phyloP scores from a whole-genome alignment of 78 protist genomes.

The Polysphondylium violaceum region DNA sequence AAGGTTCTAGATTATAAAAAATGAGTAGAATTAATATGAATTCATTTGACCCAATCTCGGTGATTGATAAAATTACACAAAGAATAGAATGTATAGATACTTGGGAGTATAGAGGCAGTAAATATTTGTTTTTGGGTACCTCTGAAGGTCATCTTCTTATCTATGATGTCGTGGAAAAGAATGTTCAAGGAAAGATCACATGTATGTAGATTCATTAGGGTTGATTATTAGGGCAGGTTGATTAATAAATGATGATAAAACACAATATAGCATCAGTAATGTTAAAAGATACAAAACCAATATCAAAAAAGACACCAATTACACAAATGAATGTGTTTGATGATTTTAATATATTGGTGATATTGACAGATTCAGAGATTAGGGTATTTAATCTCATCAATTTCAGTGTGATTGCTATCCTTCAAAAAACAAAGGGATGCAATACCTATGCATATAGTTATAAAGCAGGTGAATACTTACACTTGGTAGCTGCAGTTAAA shows the following conservation, averaged over 20 bases:
- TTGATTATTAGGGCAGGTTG: too few species aligned
- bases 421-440: conserved; percentile 63
- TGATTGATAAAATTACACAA: conserved; percentile 19
- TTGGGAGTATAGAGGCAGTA: conserved; percentile 48
- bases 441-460: conserved; percentile 33
- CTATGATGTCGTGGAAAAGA: conserved; percentile 30
- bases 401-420: not conserved
- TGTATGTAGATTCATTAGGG: not conserved
- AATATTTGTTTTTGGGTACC: conserved; percentile 31
- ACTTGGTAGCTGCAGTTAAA: conserved; percentile 66
- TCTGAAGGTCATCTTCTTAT: conserved; percentile 41
- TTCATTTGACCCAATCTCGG: not conserved
- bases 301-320: conserved; percentile 57
- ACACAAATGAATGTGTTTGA: conserved; percentile 62
- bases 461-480: conserved; percentile 13
- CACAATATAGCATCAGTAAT: conserved; percentile 14
- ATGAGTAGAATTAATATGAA: conserved; percentile 11
- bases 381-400: conserved; percentile 16
- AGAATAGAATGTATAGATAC: conserved; percentile 71
- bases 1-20: too few species aligned
- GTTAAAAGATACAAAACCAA: conserved; percentile 36
- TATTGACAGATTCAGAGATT: conserved; percentile 57
- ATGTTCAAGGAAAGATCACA: conserved; percentile 7
- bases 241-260: not conserved
- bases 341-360: conserved; percentile 33